Conservation (phyloP, 805 yeast species). For the Priceomyces medius region DNA sequence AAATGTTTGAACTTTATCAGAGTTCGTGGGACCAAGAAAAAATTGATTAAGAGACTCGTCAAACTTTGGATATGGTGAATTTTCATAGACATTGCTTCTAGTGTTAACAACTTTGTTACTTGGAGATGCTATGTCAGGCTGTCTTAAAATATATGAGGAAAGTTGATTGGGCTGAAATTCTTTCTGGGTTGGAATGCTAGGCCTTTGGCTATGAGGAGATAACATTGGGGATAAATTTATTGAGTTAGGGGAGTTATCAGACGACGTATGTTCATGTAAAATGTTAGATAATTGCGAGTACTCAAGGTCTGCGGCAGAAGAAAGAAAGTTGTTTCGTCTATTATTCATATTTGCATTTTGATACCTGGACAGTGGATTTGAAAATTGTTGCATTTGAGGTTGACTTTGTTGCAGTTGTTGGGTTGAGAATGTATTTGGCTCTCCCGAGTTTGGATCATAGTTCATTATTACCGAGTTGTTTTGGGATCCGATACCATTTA, state of each 20-base stretch:
- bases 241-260: constrained; percentile 41
- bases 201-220: constrained; percentile 28
- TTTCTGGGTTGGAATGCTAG: not conserved
- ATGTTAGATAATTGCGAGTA: constrained; percentile 68
- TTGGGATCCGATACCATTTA: not conserved
- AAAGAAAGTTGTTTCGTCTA: constrained; percentile 50
- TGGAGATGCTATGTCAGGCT: not conserved
- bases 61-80: constrained; percentile 40
- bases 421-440: not conserved
- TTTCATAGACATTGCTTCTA: constrained; percentile 14
- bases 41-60: constrained; percentile 67
- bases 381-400: constrained; percentile 4
- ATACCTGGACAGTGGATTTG: not conserved
- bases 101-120: not conserved
- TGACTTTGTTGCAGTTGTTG: constrained; percentile 3
- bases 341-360: not conserved
- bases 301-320: constrained; percentile 72
- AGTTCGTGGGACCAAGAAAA: constrained; percentile 53
- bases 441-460: constrained; percentile 3
- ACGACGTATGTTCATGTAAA: constrained; percentile 33
- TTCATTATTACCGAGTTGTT: not conserved
- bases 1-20: constrained; percentile 42
- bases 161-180: constrained; percentile 3
- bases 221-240: constrained; percentile 33
- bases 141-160: not conserved